Conservation (phyloP, 1,284 basidiomycete genomes). For the Leccinum subfulvum region DNA sequence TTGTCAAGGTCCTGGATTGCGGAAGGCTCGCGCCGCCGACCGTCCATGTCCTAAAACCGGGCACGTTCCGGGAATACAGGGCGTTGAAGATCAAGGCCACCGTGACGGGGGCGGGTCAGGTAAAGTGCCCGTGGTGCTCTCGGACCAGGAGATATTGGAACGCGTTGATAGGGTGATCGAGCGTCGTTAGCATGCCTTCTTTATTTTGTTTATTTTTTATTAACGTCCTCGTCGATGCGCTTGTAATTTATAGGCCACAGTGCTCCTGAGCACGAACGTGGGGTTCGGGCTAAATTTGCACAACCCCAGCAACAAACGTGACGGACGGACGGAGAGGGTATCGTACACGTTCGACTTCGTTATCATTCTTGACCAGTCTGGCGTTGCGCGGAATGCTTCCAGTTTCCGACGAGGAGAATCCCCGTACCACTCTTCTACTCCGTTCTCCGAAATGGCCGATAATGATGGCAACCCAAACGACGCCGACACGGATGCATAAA, state of each 20-base stretch:
- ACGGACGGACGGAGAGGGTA: constrained; percentile 11
- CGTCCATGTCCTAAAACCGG: constrained; percentile 15
- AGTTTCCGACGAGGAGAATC: constrained; percentile 54
- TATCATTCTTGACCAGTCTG: constrained; percentile 37
- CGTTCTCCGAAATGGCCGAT: constrained; percentile 30
- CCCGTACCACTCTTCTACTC: constrained; percentile 63
- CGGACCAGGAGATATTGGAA: constrained; percentile 8
- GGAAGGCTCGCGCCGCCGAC: constrained; percentile 9
- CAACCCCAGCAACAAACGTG: constrained; percentile 38
- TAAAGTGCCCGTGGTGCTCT: constrained; percentile 22
- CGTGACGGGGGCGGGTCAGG: constrained; percentile 8
- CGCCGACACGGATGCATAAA: constrained; percentile 77
- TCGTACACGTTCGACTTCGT: constrained; percentile 31
- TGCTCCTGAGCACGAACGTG: constrained; percentile 26
- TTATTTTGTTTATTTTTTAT: not conserved
- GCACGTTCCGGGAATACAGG: constrained; percentile 23
- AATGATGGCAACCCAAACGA: constrained; percentile 69
- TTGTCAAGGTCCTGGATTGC: not conserved
- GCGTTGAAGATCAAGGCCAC: constrained; percentile 4
- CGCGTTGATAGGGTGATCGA: constrained; percentile 7
- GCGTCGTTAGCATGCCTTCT: not conserved
- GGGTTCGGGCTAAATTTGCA: constrained; percentile 60
- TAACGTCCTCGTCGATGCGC: not conserved
- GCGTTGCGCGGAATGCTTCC: constrained; percentile 40
- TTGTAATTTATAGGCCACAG: constrained; percentile 24